Percentiles rank a stretch among this genome's conserved stretches.
phyloP scores from a whole-genome alignment of 2,329 filamentous ascomycete genomes.

The Zopfia rhizophila region DNA sequence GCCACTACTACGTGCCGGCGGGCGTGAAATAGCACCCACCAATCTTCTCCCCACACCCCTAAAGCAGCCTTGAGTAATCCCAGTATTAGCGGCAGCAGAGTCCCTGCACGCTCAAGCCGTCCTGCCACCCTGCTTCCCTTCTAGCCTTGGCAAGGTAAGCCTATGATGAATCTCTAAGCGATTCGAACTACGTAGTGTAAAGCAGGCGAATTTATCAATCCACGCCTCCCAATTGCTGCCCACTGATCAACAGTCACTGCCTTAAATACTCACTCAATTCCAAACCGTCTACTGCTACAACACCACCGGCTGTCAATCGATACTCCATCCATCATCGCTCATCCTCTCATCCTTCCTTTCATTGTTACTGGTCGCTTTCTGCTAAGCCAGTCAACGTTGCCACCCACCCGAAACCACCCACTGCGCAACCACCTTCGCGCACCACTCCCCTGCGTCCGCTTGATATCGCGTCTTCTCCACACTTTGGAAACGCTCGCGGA shows the following conservation, averaged over 20 bases:
- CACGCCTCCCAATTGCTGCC: constrained; percentile 41
- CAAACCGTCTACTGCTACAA: constrained; percentile 36
- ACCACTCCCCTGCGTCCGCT: constrained; percentile 38
- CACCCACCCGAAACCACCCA: constrained; percentile 19
- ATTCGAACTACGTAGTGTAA: constrained; percentile 44
- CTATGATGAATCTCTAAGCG: constrained; percentile 51
- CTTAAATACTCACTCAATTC: constrained; percentile 43
- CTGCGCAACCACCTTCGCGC: constrained; percentile 1
- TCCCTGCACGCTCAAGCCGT: constrained; percentile 40
- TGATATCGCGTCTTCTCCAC: constrained; percentile 42
- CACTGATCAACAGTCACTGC: constrained; percentile 45
- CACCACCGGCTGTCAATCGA: constrained; percentile 39
- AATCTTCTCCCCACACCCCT: constrained; percentile 31
- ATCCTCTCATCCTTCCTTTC: constrained; percentile 45
- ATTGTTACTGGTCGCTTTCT: constrained; percentile 43
- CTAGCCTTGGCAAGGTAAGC: constrained; percentile 46
- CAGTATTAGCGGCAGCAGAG: constrained; percentile 23
- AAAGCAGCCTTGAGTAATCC: constrained; percentile 42
- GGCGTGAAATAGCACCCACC: no score
- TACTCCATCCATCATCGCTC: constrained; percentile 41
- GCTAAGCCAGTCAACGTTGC: constrained; percentile 36
- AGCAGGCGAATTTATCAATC: constrained; percentile 48
- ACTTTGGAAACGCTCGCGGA: constrained; percentile 51
- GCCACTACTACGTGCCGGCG: no score
- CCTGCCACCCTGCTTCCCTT: constrained; percentile 33